These are phyloP conservation scores for Hexamita inflata DNA, from an alignment of 208 protist species.

Conservation along the genomic window DNA sequence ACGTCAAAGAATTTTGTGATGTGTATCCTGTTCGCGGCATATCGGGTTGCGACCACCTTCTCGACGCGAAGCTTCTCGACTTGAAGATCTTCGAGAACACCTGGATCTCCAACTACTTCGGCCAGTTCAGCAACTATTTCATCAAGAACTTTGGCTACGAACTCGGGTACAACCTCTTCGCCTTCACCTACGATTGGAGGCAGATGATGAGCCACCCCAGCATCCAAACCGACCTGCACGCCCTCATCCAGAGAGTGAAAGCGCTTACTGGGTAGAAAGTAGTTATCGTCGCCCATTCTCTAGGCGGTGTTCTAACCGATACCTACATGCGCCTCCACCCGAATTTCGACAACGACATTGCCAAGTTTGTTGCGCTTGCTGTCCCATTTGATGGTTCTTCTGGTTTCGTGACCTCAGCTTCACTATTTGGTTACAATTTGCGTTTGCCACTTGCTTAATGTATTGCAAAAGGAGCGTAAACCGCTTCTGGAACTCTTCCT, in stretches of 20 bases:
- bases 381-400: too few relatives aligned
- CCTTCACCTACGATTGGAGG: not conserved
- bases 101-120: not conserved
- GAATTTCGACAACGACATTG: too few relatives aligned
- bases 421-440: too few relatives aligned
- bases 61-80: not conserved
- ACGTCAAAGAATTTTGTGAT: not conserved
- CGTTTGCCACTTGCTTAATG: too few relatives aligned
- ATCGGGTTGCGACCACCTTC: not conserved
- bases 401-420: too few relatives aligned
- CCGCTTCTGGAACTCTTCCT: too few relatives aligned
- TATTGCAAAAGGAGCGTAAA: too few relatives aligned
- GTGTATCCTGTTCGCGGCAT: not conserved
- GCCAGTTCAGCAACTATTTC: not conserved
- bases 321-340: not conserved
- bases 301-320: not conserved
- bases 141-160: not conserved
- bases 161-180: not conserved
- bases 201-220: not conserved
- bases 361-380: too few relatives aligned
- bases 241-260: not conserved
- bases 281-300: not conserved
- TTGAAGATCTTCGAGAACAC: not conserved
- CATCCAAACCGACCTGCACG: not conserved
- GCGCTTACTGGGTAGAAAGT: not conserved